Conservation (phyloP, 805 yeast genomes). For the Sugiyamaella smithiae region DNA sequence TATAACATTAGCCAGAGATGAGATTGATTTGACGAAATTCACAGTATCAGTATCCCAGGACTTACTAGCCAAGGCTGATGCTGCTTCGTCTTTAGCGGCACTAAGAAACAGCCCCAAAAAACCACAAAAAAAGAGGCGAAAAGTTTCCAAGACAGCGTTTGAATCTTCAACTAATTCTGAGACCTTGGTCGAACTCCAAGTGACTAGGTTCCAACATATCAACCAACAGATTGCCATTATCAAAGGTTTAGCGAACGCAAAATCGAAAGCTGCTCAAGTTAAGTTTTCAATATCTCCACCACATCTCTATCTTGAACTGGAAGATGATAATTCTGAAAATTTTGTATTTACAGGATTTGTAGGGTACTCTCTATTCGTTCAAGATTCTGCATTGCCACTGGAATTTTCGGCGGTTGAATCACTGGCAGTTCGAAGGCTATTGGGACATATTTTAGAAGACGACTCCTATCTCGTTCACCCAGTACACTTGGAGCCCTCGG, state of each 20-base stretch:
- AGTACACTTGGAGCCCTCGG: constrained; percentile 8
- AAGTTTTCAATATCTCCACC: not conserved
- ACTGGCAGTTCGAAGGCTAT: constrained; percentile 11
- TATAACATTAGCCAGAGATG: not conserved
- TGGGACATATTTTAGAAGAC: constrained; percentile 12
- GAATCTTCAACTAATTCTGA: not conserved
- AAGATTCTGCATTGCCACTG: constrained; percentile 13
- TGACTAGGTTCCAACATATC: constrained; percentile 5
- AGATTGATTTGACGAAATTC: not conserved
- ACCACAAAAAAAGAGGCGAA: not conserved
- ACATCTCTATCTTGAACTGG: not conserved
- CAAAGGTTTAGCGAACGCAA: not conserved
- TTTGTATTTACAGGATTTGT: constrained; percentile 11
- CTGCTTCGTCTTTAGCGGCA: not conserved
- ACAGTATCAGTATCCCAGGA: not conserved
- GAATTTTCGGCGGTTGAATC: constrained; percentile 9
- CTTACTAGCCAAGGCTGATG: not conserved
- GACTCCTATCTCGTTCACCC: constrained; percentile 8
- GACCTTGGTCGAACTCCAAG: constrained; percentile 5
- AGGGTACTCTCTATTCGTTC: constrained; percentile 9
- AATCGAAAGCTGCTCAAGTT: not conserved
- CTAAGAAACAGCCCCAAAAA: not conserved
- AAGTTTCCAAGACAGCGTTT: not conserved
- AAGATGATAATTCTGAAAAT: not conserved
- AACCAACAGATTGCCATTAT: not conserved